Evolutionary conservation across 495 filamentous ascomycete species (phyloP).

Genomic region (Lepraria neglecta): DNA sequence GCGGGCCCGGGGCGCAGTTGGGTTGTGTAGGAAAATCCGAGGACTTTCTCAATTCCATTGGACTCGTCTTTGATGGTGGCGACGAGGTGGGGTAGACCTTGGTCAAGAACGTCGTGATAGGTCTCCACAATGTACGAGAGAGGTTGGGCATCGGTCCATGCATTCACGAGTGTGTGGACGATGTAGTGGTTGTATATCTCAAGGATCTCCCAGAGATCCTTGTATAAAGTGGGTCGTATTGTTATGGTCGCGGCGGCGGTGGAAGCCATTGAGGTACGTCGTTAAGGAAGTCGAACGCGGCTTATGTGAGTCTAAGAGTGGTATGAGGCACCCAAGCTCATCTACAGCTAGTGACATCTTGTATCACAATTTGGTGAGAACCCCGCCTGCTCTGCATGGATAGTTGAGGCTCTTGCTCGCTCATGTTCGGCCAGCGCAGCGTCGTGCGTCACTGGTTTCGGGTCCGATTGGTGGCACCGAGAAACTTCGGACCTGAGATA

Average conservation of each 20-base stretch:
- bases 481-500: neutral
- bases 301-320: neutral
- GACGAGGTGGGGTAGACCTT: conserved; percentile 32
- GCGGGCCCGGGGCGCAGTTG: conserved; percentile 20
- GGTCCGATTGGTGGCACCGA: neutral
- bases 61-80: conserved; percentile 19
- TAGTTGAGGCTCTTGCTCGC: neutral
- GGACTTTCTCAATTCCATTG: conserved; percentile 18
- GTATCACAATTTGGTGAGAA: neutral
- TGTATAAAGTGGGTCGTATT: neutral
- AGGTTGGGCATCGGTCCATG: conserved; percentile 28
- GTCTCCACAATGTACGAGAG: conserved; percentile 24
- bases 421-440: neutral
- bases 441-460: neutral
- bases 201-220: conserved; percentile 29
- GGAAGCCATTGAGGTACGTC: neutral
- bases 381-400: neutral
- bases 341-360: neutral
- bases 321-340: too few relatives aligned
- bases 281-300: neutral
- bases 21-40: conserved; percentile 31
- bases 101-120: conserved; percentile 21
- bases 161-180: conserved; percentile 29
- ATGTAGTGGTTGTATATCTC: conserved; percentile 34
- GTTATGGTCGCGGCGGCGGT: neutral